phyloP scores from a whole-genome alignment of 257 asterid species.

The Osmanthus fragrans region DNA sequence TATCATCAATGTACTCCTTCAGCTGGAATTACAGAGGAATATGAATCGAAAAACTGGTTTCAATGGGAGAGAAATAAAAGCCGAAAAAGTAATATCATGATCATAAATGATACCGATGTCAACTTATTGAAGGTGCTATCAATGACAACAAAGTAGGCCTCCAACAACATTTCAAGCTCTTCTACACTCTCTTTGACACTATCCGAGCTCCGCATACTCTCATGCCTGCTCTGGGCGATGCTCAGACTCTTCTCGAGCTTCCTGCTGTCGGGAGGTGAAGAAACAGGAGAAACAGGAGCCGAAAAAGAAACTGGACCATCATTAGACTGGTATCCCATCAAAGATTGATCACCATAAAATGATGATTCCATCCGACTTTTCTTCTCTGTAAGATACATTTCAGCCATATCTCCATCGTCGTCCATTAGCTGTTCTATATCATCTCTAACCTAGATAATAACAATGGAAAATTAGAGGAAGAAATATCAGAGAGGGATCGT shows the following conservation, averaged over 20 bases:
- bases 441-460: constrained; percentile 82
- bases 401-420: constrained; percentile 99
- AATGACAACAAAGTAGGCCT: constrained; percentile 97
- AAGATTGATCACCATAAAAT: constrained; percentile 77
- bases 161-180: constrained; percentile 97
- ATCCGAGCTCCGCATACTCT: constrained; percentile 85
- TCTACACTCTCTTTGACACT: constrained; percentile 68
- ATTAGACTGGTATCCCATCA: constrained; percentile 67
- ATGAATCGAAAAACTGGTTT: constrained; percentile 9
- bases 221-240: constrained; percentile 94
- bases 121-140: constrained; percentile 96
- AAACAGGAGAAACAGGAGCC: constrained; percentile 95
- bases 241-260: constrained; percentile 90
- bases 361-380: constrained; percentile 78
- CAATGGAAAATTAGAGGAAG: constrained; percentile 21
- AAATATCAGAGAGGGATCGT: constrained; percentile 25
- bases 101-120: constrained; percentile 76
- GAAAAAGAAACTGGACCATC: constrained; percentile 71
- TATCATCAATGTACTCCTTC: constrained; percentile 96
- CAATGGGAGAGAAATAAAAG: constrained; percentile 12
- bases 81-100: constrained; percentile 11
- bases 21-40: constrained; percentile 52
- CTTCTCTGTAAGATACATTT: constrained; percentile 97
- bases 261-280: constrained; percentile 86
- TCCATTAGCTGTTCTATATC: constrained; percentile 99